phyloP scores from a whole-genome alignment of 257 asterid genomes.

The Nicotiana undulata region DNA sequence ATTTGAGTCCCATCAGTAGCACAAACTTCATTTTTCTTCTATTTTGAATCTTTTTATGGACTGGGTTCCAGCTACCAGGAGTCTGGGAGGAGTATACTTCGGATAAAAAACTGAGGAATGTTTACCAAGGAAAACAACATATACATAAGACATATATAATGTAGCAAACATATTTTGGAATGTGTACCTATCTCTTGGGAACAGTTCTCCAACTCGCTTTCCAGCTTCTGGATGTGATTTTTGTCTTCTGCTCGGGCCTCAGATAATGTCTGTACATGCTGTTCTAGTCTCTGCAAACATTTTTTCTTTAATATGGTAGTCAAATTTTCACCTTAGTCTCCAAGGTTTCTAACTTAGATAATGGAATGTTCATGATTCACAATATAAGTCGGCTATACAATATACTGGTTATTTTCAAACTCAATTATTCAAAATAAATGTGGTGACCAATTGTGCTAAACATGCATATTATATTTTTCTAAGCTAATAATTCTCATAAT shows the following conservation, averaged over 20 bases:
- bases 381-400: background rate
- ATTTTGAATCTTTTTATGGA: background rate
- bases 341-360: background rate
- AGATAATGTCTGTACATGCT: conserved; percentile 55
- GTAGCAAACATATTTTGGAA: background rate
- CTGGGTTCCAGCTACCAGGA: background rate
- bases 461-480: background rate
- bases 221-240: conserved; percentile 59
- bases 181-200: conserved; percentile 78
- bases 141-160: background rate
- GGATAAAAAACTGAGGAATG: background rate
- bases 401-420: background rate
- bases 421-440: background rate
- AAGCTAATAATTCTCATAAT: background rate
- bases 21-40: background rate
- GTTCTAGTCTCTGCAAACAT: conserved; percentile 57
- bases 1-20: background rate
- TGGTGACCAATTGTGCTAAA: background rate
- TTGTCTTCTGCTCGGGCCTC: conserved; percentile 61
- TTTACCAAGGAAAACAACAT: background rate
- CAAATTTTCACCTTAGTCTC: background rate
- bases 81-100: background rate
- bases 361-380: background rate
- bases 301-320: background rate
- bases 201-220: conserved; percentile 74